Base-by-base conservation (phyloP, 2,329 filamentous ascomycete species). In the Nectriaceae sp. region DNA sequence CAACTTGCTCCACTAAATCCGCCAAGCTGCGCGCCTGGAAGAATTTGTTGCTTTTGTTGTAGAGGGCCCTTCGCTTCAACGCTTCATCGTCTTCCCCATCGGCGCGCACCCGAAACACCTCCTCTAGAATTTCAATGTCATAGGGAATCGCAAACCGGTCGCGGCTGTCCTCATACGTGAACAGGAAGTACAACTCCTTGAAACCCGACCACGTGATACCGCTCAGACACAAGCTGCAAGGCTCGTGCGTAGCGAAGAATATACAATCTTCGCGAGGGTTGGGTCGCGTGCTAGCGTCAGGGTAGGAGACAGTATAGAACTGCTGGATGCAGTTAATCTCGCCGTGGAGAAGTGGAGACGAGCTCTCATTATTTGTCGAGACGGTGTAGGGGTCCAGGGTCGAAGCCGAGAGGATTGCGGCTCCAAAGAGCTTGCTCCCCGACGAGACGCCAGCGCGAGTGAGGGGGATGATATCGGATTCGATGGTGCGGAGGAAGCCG, bases 301-400 rank as follows among this genome's bases (percentile, higher is more conserved):
- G 61, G 50, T 67, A 66, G 18, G 59, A 58, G 1, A 61, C 60
- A 0, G 70, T 70, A 65, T 80, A 83, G 68, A 83, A 83, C 24
- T 75, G 65, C 56, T 82, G 78, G 64, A 83, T 82, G 69, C 79
- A 83, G 63, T 82, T 79, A 63, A 83, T 80, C 55, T 83, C 80
- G 51, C 79, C 80, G 62, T 83, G 80, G 8, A 83, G 70, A 4
- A 83, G 70, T 2, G 80, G 80, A 4, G 79, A 82, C 1, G 61
- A 62, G 11, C 71, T 70, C 62, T 83, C 79, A 62, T 82, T 75
- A 68, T 83, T 83, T 39, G 78, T 82, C 10, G 78, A 72, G 5
- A 78, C 73, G 0, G 75, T 78, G 13, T 77, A 62, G 3, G 75
- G 69, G 0, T 55, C 38, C 5, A 82, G 72, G 15, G 59, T 62